Base-by-base conservation (phyloP, 2,329 filamentous ascomycete species). In the Diplodia sapinea region DNA sequence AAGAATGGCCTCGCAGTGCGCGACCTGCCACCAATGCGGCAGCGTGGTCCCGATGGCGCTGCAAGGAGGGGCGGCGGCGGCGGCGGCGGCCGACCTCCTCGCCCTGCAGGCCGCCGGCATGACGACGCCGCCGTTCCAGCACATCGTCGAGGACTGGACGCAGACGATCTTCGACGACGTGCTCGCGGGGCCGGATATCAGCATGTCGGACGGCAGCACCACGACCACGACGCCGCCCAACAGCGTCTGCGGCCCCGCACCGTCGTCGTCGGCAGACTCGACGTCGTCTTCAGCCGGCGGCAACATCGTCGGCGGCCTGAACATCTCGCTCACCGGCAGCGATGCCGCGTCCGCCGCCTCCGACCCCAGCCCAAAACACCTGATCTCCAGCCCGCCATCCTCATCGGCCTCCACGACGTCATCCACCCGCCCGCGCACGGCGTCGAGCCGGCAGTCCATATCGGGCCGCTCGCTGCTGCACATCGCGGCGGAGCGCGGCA, bases 401-500 rank as follows among this genome's bases (percentile, higher is more conserved):
- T 33, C 31, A 33, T 6, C 31, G 1, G 31, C 31, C 6, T 33
- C 31, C 7, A 11, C 33, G 11, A 36, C 33, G 1, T 36, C 33
- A 2, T 36, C 33, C 33, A 36, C 7, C 33, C 7, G 33, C 33
- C 11, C 33, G 11, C 33, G 33, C 33, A 11, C 33, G 8, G 7
- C 33, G 1, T 2, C 1, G 1, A 12, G 9, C 20, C 20, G 38
- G 20, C 36, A 26, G 8, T 38, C 54, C 36, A 31, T 59, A 36
- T 59, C 55, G 1, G 55, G 55, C 20, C 55, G 55, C 20, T 59
- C 55, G 15, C 43, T 59, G 38, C 55, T 59, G 38, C 55, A 59
- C 55, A 59, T 59, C 38, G 55, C 55, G 20, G 55, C 55, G 1
- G 55, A 59, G 55, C 55, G 55, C 20, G 55, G 55, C 36, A 59